Percentiles rank a stretch among this genome's conserved stretches.
phyloP scores from a whole-genome alignment of 176 grass and related monocot species.

The Musa beccarii region DNA sequence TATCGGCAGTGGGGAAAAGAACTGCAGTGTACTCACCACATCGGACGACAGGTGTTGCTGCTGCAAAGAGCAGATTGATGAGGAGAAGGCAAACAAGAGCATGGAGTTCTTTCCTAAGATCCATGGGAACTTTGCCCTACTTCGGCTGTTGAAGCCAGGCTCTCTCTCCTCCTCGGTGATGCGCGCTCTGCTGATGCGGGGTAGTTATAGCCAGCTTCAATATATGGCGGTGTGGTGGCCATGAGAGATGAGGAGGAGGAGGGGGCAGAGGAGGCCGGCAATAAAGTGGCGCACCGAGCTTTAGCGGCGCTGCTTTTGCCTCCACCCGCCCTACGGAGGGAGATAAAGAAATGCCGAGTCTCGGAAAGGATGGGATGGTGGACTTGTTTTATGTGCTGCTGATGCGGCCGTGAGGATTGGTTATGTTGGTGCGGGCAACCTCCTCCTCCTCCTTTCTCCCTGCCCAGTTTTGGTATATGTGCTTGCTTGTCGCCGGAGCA shows the following conservation, averaged over 20 bases:
- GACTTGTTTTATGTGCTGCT: neutral
- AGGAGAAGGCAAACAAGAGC: conserved; percentile 5
- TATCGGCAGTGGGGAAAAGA: neutral
- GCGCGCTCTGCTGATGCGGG: neutral
- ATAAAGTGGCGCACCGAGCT: neutral
- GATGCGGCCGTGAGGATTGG: neutral
- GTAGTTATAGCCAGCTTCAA: conserved; percentile 21
- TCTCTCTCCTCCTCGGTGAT: too few species aligned
- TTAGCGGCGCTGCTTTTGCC: neutral
- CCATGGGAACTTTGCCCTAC: conserved; percentile 17
- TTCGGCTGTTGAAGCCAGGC: too few species aligned
- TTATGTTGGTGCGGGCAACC: neutral
- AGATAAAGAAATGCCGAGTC: neutral
- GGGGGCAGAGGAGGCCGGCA: neutral
- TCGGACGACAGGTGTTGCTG: conserved; percentile 16
- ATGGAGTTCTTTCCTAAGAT: neutral
- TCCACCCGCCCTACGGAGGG: neutral
- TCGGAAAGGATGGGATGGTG: neutral
- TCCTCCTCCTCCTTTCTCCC: conserved; percentile 31
- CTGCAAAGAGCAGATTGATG: conserved; percentile 5
- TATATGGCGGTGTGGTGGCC: neutral
- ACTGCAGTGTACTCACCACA: conserved; percentile 27
- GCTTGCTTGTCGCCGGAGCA: conserved; percentile 62
- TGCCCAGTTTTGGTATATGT: conserved; percentile 83
- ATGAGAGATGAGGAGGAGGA: conserved; percentile 5